Percentiles rank a stretch among this genome's conserved stretches.
phyloP scores from a whole-genome alignment of 306 rosid species.

The Sphenostylis stenocarpa region DNA sequence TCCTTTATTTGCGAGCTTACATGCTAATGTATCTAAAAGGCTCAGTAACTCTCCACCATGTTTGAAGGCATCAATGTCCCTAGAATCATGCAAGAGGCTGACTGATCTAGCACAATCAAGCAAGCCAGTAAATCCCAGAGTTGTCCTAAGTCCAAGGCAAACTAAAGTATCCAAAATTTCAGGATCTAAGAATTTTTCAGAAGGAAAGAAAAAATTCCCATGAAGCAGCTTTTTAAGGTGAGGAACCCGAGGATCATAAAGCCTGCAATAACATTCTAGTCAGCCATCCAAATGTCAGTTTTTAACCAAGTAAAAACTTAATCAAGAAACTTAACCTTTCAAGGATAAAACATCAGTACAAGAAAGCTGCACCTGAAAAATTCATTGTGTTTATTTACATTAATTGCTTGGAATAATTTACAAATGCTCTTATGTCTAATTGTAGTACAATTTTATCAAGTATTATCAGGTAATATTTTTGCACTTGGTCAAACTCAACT shows the following conservation, averaged over 20 bases:
- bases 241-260: slow-evolving; percentile 91
- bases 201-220: slow-evolving; percentile 72
- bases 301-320: slow-evolving; percentile 11
- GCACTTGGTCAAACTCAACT: slow-evolving; percentile 24
- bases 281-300: slow-evolving; percentile 22
- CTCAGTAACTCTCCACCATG: slow-evolving; percentile 61
- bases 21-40: slow-evolving; percentile 61
- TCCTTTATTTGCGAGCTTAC: slow-evolving; percentile 54
- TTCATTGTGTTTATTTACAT: slow-evolving; percentile 15
- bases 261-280: slow-evolving; percentile 65
- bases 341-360: slow-evolving; percentile 24
- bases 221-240: slow-evolving; percentile 67
- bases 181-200: slow-evolving; percentile 66
- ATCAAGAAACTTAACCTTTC: slow-evolving; percentile 15
- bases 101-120: slow-evolving; percentile 94
- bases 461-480: not conserved
- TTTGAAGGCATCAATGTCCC: slow-evolving; percentile 52
- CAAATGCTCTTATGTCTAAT: not conserved
- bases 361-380: slow-evolving; percentile 13
- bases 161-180: slow-evolving; percentile 73
- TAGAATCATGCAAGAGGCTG: slow-evolving; percentile 61
- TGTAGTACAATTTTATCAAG: not conserved
- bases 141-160: slow-evolving; percentile 78
- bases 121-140: slow-evolving; percentile 85
- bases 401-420: not conserved